phyloP scores from a whole-genome alignment of 1,139 yeast species.

The Yamadazyma epiphylla region DNA sequence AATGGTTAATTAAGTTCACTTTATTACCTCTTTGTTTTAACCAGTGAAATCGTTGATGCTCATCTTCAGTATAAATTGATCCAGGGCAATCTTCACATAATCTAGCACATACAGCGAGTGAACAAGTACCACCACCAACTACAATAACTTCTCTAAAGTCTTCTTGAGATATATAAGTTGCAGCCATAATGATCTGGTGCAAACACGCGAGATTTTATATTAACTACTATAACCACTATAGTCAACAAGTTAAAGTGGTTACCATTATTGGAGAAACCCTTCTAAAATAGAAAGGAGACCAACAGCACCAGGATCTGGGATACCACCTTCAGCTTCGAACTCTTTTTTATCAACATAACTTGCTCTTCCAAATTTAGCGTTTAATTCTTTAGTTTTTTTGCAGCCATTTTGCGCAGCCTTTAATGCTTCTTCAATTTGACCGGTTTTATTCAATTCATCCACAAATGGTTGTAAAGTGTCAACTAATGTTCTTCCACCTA shows the following conservation, averaged over 20 bases:
- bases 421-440: slow-evolving; percentile 56
- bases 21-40: slow-evolving; percentile 26
- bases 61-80: slow-evolving; percentile 38
- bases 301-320: slow-evolving; percentile 95
- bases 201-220: not conserved
- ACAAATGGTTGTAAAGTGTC: slow-evolving; percentile 89
- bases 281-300: slow-evolving; percentile 67
- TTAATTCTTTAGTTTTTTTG: slow-evolving; percentile 63
- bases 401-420: slow-evolving; percentile 75
- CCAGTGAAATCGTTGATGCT: slow-evolving; percentile 43
- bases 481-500: slow-evolving; percentile 85
- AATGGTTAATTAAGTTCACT: slow-evolving; percentile 21
- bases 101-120: slow-evolving; percentile 32
- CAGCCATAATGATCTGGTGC: not conserved
- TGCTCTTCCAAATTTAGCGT: slow-evolving; percentile 91
- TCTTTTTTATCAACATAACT: slow-evolving; percentile 75
- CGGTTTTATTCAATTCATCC: slow-evolving; percentile 48
- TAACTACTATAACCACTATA: slow-evolving; percentile 5
- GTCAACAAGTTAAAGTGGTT: not conserved
- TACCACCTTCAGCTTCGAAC: slow-evolving; percentile 47
- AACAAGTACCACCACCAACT: slow-evolving; percentile 42
- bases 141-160: slow-evolving; percentile 29
- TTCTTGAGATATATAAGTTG: slow-evolving; percentile 7
- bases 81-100: slow-evolving; percentile 38
- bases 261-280: too few relatives aligned